These are phyloP conservation scores for Russula earlei DNA, from an alignment of 768 basidiomycete genomes.

Conservation along the genomic window DNA sequence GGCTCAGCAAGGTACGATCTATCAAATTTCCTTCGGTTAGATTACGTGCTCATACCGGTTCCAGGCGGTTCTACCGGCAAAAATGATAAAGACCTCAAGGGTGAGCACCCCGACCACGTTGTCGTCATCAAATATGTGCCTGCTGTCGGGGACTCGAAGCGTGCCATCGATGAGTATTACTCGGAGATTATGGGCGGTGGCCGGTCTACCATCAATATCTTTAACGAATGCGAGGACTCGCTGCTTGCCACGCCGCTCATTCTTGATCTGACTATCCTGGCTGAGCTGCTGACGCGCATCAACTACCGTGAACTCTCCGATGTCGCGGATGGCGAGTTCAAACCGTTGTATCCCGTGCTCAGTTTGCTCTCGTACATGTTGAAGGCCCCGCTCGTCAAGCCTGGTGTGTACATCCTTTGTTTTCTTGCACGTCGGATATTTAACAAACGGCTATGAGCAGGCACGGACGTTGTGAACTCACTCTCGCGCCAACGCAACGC, in stretches of 20 bases:
- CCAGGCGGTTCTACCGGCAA: slow-evolving; percentile 36
- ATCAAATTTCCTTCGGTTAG: neutral
- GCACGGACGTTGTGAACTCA: slow-evolving; percentile 90
- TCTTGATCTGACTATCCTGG: slow-evolving; percentile 85
- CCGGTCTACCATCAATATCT: slow-evolving; percentile 88
- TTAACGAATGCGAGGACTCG: slow-evolving; percentile 99
- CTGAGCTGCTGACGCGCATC: slow-evolving; percentile 90
- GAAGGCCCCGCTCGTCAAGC: slow-evolving; percentile 96
- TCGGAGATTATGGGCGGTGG: slow-evolving; percentile 98
- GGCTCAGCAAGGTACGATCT: slow-evolving; percentile 9
- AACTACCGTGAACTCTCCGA: slow-evolving; percentile 60
- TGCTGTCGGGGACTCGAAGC: slow-evolving; percentile 94
- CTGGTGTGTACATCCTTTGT: slow-evolving; percentile 36
- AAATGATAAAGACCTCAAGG: slow-evolving; percentile 51
- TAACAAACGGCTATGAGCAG: slow-evolving; percentile 24
- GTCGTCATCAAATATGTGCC: slow-evolving; percentile 97
- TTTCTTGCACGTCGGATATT: neutral
- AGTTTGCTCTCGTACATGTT: slow-evolving; percentile 95
- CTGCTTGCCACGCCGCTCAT: slow-evolving; percentile 93
- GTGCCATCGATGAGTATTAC: slow-evolving; percentile 99
- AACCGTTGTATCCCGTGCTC: slow-evolving; percentile 81
- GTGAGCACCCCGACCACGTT: slow-evolving; percentile 96
- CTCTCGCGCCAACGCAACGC: slow-evolving; percentile 92
- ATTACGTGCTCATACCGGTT: neutral
- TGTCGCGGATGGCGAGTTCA: slow-evolving; percentile 49